phyloP scores from a whole-genome alignment of 108 stramenopile species.

The Fistulifera solaris region DNA sequence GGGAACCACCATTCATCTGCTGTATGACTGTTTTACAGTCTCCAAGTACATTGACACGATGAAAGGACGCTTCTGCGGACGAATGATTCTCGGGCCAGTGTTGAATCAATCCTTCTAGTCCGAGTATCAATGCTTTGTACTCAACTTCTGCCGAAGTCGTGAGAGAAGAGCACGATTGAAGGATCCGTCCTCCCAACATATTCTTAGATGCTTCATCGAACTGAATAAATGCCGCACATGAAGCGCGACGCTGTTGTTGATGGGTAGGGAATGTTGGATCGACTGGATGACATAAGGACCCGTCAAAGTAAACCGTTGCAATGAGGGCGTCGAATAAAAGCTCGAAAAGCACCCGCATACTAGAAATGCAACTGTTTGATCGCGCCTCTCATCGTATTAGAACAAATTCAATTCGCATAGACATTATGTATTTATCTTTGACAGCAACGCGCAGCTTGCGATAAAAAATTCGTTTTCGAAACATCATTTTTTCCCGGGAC shows the following conservation, averaged over 20 bases:
- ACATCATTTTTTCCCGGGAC: no score
- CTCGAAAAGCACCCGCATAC: no score
- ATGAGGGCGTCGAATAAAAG: no score
- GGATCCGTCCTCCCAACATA: slow-evolving; percentile 1
- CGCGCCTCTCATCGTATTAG: no score
- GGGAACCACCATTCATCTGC: slow-evolving; percentile 39
- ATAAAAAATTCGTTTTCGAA: no score
- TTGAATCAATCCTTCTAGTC: slow-evolving; percentile 30
- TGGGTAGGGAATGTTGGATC: slow-evolving; percentile 34
- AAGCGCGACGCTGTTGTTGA: slow-evolving; percentile 14
- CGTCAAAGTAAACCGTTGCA: slow-evolving; percentile 23
- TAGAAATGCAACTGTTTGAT: no score
- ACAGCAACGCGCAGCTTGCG: no score
- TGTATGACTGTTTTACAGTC: slow-evolving; percentile 74
- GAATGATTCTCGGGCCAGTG: not conserved
- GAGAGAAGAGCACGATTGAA: not conserved
- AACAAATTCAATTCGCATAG: no score
- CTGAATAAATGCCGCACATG: slow-evolving; percentile 28
- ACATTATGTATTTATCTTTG: no score
- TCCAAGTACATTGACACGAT: slow-evolving; percentile 13
- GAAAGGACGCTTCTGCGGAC: not conserved
- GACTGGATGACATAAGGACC: slow-evolving; percentile 33
- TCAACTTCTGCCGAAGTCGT: slow-evolving; percentile 62
- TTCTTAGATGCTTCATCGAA: slow-evolving; percentile 6
- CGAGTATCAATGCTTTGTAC: slow-evolving; percentile 56